phyloP scores from a whole-genome alignment of 2,329 filamentous ascomycete genomes.

The Berkeleyomyces basicola region DNA sequence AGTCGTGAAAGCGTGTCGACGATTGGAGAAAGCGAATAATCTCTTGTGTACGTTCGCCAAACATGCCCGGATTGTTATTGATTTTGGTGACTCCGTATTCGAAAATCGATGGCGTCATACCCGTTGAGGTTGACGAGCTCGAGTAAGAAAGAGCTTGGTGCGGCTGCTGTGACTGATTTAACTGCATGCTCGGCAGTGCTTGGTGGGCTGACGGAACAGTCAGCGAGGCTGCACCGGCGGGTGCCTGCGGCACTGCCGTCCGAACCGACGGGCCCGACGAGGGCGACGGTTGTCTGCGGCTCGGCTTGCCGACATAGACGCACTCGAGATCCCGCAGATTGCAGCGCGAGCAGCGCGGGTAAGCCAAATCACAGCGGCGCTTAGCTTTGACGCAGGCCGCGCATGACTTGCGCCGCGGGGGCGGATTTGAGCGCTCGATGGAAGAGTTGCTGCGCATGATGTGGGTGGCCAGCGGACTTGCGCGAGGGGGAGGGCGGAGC shows the following conservation, averaged over 20 bases:
- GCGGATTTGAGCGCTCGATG: conserved; percentile 27
- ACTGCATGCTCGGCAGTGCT: neutral
- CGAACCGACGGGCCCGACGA: neutral
- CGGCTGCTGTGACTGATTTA: neutral
- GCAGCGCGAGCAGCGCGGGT: conserved; percentile 37
- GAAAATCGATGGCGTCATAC: neutral
- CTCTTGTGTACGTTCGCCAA: neutral
- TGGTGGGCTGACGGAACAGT: neutral
- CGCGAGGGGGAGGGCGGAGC: neutral
- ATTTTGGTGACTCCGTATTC: neutral
- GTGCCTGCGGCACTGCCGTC: neutral
- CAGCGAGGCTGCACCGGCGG: neutral
- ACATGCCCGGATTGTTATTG: neutral
- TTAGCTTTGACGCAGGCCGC: conserved; percentile 39
- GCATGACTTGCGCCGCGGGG: conserved; percentile 38
- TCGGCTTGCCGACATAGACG: conserved; percentile 22
- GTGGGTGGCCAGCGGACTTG: neutral
- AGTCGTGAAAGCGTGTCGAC: neutral
- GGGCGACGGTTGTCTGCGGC: neutral
- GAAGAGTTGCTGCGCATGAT: conserved; percentile 1
- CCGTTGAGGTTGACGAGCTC: no score
- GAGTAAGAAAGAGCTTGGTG: neutral
- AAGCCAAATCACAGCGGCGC: conserved; percentile 35
- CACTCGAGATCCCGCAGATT: conserved; percentile 30
- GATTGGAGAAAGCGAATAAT: neutral